Evolutionary conservation across 2,329 filamentous ascomycete genomes (phyloP), one percentile per base, ranked within the genome.

Genomic region (Biscogniauxia marginata): DNA sequence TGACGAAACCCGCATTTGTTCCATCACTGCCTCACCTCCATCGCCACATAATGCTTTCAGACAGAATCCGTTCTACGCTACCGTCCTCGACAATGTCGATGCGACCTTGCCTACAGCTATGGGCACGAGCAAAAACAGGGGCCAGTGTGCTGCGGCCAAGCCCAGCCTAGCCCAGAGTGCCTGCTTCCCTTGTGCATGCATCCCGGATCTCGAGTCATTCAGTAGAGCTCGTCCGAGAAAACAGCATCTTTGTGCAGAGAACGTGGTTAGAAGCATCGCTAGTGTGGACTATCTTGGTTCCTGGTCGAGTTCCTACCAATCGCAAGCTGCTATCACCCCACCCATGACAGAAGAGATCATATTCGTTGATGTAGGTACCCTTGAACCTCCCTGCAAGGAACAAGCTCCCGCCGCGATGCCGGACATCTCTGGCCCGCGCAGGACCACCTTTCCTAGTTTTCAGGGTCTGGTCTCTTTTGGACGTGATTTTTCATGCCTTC

Each of bases 1-100:
- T 74, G 71, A 68, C 75, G 77, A 79, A 79, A 79, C 77, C 67
- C 61, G 61, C 66, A 68, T 67, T 54, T 75, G 77, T 79, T 75
- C 71, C 77, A 79, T 71, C 65, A 72, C 64, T 79, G 77, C 77
- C 72, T 79, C 77, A 79, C 71, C 65, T 61, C 61, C 70, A 57
- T 67, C 59, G 58, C 63, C 62, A 52, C 55, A 57, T 57, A 59
- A 67, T 65, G 65, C 63, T 57, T 52, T 60, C 48, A 56, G 49
- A 62, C 58, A 54, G 44, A 55, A 57, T 55, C 55, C 47, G 45
- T 46, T 20, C 45, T 23, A 21, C 21, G 18, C 45, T 46, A 23
- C 44, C 46, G n/a, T 45, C 48, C 25, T 11, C n/a, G 16, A 20
- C n/a, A 18, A 18, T 47, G 13, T 22, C 39, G 23, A 50, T 55